These are phyloP conservation scores for Calendula officinalis DNA, from an alignment of 129 eudicot genomes.

Conservation along the genomic window DNA sequence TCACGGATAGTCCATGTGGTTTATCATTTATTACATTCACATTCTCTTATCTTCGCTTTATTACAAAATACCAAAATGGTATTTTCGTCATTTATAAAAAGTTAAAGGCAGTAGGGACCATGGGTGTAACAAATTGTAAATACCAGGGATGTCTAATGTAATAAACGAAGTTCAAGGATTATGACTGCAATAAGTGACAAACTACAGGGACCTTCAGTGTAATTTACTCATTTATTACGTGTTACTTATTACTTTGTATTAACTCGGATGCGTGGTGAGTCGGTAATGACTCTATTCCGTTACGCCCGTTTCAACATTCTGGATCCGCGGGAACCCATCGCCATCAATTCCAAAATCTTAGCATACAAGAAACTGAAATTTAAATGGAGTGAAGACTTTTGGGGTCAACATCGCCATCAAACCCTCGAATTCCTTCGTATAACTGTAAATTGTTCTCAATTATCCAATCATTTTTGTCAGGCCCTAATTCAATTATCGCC, in stretches of 20 bases:
- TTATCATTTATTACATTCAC: too few species aligned
- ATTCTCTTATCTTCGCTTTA: too few species aligned
- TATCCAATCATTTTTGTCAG: neutral
- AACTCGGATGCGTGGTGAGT: neutral
- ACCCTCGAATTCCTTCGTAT: neutral
- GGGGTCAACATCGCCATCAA: constrained; percentile 31
- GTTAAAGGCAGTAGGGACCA: too few species aligned
- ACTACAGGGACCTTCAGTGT: too few species aligned
- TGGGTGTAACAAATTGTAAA: too few species aligned
- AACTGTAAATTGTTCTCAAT: neutral
- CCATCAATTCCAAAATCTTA: constrained; percentile 30
- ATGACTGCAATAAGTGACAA: too few species aligned
- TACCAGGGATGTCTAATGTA: too few species aligned
- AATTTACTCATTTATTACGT: neutral
- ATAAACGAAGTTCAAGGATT: too few species aligned
- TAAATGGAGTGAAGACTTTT: constrained; percentile 14
- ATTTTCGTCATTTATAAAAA: too few species aligned
- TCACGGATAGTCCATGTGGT: too few species aligned
- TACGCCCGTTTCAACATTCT: neutral
- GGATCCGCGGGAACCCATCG: constrained; percentile 28
- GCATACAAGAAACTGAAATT: constrained; percentile 22
- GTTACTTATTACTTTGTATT: too few species aligned
- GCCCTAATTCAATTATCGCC: constrained; percentile 16
- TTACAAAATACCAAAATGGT: too few species aligned
- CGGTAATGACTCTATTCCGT: neutral